Evolutionary conservation across 805 yeast genomes (phyloP), one percentile per base, ranked within the genome.

Genomic region (Nematodospora valgi): DNA sequence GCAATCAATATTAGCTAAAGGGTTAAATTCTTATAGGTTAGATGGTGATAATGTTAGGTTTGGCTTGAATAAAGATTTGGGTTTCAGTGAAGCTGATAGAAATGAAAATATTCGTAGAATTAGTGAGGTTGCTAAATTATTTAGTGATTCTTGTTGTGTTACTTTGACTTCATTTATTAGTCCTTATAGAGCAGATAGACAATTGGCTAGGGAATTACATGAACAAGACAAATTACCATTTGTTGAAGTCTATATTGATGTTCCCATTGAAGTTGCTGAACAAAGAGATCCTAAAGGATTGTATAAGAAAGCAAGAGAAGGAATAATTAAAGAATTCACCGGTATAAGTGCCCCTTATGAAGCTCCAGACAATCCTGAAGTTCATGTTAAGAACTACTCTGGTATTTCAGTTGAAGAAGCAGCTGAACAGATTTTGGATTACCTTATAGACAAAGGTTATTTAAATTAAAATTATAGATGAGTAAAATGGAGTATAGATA

Each of bases 291-390:
- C 98, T 45, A 91, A 91, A 70, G 98, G 98, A 9, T 70, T 91
- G 47, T 91, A 91, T 71, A 88, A 88, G 65, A 91, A 91, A 74
- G 98, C 98, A 12, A 80, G 97, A 61, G 93, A 88, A 54, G 98
- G 98, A 23, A 68, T 83, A 42, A 89, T 89, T 59, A 86, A 86
- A 64, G 95, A 89, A 56, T 89, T 89, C 68, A 89, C 98, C 11
- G 98, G 98, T 38, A 83, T 89, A 39, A 80, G 88, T 45, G 97
- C 96, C 8, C 98, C 98, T 24, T 89, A 89, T 59, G 98, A 89
- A 69, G 93, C 85, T 3, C 98, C 98, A 33, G 82, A 74, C 47
- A 52, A 62, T 23, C 86, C 98, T 18, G 98, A 89, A 65, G 70
- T 89, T 40, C 89, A 82, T 55, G 65, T 89, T 56, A 76, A 76